Evolutionary conservation across 495 filamentous ascomycete genomes (phyloP), one percentile per base, ranked within the genome.

Genomic region (Echria macrotheca): DNA sequence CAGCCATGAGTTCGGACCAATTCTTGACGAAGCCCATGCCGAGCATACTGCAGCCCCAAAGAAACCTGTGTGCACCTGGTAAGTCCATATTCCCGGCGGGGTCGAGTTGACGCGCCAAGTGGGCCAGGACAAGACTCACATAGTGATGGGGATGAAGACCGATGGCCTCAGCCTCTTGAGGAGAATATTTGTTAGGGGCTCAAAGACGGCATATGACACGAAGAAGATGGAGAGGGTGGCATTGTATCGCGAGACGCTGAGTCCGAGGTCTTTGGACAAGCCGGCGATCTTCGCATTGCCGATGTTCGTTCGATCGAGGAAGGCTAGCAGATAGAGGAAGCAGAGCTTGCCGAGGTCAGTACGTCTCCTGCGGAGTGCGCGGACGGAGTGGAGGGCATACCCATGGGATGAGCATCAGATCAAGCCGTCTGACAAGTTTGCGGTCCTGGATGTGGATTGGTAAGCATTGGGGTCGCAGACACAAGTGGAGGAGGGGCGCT

Each of bases 221-320:
- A 96, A 97, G 69, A 96, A 96, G 58, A 95, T 85, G 28, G 84
- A 84, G 1, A 96, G 76, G 4, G 82, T 73, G 8, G 76, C 75
- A 62, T 91, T 94, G 68, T 90, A 96, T 15, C 73, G 67, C 6
- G 70, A 44, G 3, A 71, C 76, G 70, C 84, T 77, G 28, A 71
- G 58, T 21, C 70, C 32, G 2, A 95, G 72, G 49, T 83, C 77
- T 10, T 71, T 63, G n/a, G 76, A 53, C 2, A 96, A 71, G 26
- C 85, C 83, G 39, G 81, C 86, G 40, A 95, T 80, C 58, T 89
- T 91, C 7, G 90, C 90, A 70, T 96, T 96, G 47, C 91, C 90
- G 45, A 93, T 87, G 62, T 87, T 89, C 22, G 81, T 80, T 39
- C 89, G 76, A 63, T 94, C 89, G 23, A 96, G 75, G 62, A 96